These are phyloP conservation scores for Thuidium tamariscinum DNA, from an alignment of 225 moss, liverwort and hornwort species.

Conservation along the genomic window DNA sequence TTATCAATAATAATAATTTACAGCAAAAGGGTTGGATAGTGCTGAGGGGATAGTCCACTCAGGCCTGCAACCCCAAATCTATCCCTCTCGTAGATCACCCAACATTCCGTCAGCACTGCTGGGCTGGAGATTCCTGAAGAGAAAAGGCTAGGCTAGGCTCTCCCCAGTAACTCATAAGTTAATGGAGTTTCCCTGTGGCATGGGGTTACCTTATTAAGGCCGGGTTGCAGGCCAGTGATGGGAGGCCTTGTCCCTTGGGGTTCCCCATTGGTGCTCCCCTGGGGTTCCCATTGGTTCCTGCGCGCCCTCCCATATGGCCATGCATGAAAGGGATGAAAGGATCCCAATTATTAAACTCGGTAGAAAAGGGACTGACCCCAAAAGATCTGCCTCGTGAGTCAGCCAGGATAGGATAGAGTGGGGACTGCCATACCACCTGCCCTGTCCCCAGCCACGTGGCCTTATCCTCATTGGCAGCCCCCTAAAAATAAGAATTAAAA, in stretches of 20 bases:
- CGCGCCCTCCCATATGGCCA: background rate
- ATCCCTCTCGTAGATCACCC: accelerated
- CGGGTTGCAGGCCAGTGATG: background rate
- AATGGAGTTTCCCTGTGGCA: too few relatives aligned
- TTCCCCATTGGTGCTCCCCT: background rate
- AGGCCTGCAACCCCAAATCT: background rate
- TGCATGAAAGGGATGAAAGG: background rate
- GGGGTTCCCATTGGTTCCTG: background rate
- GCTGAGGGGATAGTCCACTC: background rate
- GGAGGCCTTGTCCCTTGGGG: background rate
- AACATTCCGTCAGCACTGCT: background rate
- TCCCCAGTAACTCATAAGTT: background rate
- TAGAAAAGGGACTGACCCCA: background rate
- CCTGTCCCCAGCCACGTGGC: background rate
- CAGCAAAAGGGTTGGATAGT: background rate
- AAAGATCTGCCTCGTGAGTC: conserved; percentile 18
- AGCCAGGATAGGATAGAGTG: conserved; percentile 15
- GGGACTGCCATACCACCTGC: conserved; percentile 2
- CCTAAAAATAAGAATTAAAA: background rate
- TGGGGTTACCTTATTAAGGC: too few relatives aligned
- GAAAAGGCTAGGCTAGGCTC: background rate
- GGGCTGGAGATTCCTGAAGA: background rate
- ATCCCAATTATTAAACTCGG: background rate
- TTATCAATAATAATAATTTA: too few relatives aligned
- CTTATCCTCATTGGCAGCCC: background rate